phyloP scores from a whole-genome alignment of 2,329 filamentous ascomycete genomes.

The Hymenoscyphus fructigenus region DNA sequence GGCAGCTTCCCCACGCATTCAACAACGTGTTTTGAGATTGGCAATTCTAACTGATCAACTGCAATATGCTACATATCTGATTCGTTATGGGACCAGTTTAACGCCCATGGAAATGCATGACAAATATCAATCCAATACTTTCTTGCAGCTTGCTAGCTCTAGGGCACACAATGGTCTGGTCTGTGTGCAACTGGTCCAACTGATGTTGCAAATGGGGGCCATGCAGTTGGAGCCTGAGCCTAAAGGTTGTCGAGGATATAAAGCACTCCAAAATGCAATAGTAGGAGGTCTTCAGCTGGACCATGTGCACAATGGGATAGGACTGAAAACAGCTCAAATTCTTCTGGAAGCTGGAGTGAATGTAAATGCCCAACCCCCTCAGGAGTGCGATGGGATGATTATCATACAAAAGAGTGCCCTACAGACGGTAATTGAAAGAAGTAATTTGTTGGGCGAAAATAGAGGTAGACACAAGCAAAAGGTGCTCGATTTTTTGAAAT shows the following conservation, averaged over 20 bases:
- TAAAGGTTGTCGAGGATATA: background rate
- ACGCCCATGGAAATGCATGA: too few relatives aligned
- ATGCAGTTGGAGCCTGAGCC: background rate
- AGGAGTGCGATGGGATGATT: too few relatives aligned
- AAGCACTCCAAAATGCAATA: background rate
- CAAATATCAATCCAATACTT: too few relatives aligned
- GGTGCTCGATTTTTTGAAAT: background rate
- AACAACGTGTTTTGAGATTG: background rate
- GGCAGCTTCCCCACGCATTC: background rate
- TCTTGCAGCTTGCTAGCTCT: background rate
- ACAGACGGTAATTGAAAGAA: too few relatives aligned
- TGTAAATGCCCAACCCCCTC: background rate
- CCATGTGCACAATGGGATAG: too few relatives aligned
- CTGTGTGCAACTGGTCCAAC: background rate
- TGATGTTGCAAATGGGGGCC: background rate
- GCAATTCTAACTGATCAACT: background rate
- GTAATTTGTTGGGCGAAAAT: too few relatives aligned
- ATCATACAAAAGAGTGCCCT: too few relatives aligned
- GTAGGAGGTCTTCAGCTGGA: too few relatives aligned
- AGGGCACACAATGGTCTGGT: background rate
- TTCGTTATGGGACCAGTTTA: background rate
- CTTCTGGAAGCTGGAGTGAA: background rate
- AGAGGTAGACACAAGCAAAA: too few relatives aligned
- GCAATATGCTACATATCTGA: background rate
- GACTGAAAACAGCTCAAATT: background rate